Evolutionary conservation across 768 basidiomycete genomes (phyloP).

Genomic region (Boletus reticulatus): DNA sequence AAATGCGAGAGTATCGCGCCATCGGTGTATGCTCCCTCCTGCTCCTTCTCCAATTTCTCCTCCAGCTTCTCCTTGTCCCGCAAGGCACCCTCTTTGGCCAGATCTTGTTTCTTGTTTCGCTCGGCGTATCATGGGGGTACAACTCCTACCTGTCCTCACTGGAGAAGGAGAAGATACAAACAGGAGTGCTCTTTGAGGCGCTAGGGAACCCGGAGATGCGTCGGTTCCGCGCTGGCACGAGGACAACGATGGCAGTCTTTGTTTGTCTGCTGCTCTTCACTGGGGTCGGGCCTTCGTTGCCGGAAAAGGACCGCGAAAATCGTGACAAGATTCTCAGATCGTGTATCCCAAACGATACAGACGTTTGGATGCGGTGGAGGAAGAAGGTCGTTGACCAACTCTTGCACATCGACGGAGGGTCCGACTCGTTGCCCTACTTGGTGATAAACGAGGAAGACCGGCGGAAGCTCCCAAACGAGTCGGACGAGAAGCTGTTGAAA

Average conservation of each 20-base stretch:
- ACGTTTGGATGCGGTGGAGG: constrained; percentile 23
- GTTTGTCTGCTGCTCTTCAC: constrained; percentile 25
- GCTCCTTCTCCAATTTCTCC: constrained; percentile 30
- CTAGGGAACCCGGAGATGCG: constrained; percentile 9
- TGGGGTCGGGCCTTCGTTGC: not conserved
- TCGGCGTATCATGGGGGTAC: constrained; percentile 34
- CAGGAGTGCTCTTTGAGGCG: constrained; percentile 8
- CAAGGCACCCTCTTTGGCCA: constrained; percentile 35
- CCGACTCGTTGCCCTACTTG: not conserved
- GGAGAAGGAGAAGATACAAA: constrained; percentile 33
- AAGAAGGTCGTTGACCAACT: constrained; percentile 21
- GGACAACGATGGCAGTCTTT: constrained; percentile 25
- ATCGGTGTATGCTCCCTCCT: constrained; percentile 30
- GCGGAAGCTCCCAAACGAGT: not conserved
- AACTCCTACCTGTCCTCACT: constrained; percentile 34
- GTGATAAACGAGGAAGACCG: not conserved
- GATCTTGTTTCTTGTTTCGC: constrained; percentile 31
- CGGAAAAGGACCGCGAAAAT: not conserved
- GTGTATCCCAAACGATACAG: constrained; percentile 23
- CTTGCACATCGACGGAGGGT: not conserved
- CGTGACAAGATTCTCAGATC: constrained; percentile 11
- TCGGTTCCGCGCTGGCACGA: constrained; percentile 15
- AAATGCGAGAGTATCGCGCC: not conserved
- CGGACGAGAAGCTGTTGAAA: constrained; percentile 1
- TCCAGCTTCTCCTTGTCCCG: constrained; percentile 35